Percentiles rank a stretch among this genome's conserved stretches.
phyloP scores from a whole-genome alignment of 345 rosid genomes.

The Dipteronia dyeriana region DNA sequence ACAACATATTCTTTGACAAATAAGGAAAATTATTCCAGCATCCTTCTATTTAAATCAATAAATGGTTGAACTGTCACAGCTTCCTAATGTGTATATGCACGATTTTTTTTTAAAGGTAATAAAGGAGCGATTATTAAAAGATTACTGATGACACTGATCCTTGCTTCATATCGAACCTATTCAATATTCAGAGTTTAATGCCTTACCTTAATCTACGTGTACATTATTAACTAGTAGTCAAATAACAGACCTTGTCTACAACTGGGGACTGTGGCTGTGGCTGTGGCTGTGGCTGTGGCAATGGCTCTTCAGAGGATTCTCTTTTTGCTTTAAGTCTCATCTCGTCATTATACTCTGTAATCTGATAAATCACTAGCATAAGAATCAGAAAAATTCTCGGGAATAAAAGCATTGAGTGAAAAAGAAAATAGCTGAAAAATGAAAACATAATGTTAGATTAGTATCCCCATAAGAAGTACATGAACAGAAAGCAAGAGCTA shows the following conservation, averaged over 20 bases:
- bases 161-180: neutral
- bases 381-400: neutral
- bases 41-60: neutral
- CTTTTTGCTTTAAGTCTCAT: conserved; percentile 69
- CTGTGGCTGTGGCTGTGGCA: conserved; percentile 48
- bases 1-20: neutral
- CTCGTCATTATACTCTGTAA: conserved; percentile 73
- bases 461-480: neutral
- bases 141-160: conserved; percentile 5
- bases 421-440: neutral
- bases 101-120: no score
- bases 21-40: neutral
- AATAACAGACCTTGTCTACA: conserved; percentile 64
- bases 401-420: neutral
- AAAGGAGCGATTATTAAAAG: neutral
- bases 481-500: neutral
- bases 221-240: neutral
- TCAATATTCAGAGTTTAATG: neutral
- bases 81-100: neutral
- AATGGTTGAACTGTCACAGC: neutral
- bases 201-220: neutral
- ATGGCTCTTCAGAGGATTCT: conserved; percentile 63
- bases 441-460: neutral
- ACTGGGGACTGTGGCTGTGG: conserved; percentile 52
- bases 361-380: conserved; percentile 45